These are phyloP conservation scores for Wickerhamiella qilinensis DNA, from an alignment of 805 yeast genomes.

Conservation along the genomic window DNA sequence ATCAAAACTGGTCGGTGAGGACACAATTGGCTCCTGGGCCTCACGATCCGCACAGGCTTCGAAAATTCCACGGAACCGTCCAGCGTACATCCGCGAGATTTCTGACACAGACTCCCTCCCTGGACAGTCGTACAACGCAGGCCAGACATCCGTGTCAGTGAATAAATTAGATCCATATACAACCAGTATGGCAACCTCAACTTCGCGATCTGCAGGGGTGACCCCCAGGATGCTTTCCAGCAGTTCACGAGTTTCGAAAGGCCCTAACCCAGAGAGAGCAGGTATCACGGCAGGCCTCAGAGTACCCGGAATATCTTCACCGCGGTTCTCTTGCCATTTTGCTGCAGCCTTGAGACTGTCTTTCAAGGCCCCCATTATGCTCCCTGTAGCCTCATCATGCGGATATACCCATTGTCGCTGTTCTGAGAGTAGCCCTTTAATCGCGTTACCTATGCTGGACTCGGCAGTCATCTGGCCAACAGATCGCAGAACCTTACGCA, in stretches of 20 bases:
- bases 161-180: slow-evolving; percentile 2
- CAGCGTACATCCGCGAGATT: slow-evolving; percentile 1
- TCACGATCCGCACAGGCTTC: not conserved
- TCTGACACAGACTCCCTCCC: slow-evolving; percentile 1
- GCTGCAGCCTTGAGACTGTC: not conserved
- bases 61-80: slow-evolving; percentile 1
- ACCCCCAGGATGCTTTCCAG: not conserved
- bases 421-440: too few relatives aligned
- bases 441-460: too few relatives aligned
- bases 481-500: too few relatives aligned
- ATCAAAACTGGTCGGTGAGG: slow-evolving; percentile 1
- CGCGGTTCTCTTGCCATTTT: not conserved
- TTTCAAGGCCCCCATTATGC: too few relatives aligned
- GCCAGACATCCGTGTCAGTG: not conserved
- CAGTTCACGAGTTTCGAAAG: not conserved
- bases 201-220: not conserved
- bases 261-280: not conserved
- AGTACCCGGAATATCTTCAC: not conserved
- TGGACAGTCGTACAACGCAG: not conserved
- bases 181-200: slow-evolving; percentile 5
- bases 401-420: too few relatives aligned
- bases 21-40: not conserved
- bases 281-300: not conserved
- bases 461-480: too few relatives aligned
- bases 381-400: too few relatives aligned